A percentile compares a stretch with the other conserved stretches of the same genome.
Conservation (phyloP, 2,329 filamentous ascomycete genomes). For the Lachnellula subtilissima region DNA sequence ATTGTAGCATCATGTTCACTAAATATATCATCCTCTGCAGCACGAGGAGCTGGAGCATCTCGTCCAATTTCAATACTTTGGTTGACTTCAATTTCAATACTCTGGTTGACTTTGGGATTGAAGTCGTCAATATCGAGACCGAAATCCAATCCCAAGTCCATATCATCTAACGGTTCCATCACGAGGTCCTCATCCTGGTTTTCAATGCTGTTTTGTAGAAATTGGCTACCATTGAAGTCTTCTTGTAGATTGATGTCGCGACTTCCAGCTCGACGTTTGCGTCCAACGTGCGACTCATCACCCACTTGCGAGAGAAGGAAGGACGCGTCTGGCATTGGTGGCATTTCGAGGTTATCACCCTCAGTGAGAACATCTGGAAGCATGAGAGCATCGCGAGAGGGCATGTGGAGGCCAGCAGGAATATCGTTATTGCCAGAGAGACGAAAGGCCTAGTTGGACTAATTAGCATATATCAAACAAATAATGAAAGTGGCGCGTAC, state of each 20-base stretch:
- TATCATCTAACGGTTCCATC: slow-evolving; percentile 53
- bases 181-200: slow-evolving; percentile 50
- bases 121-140: slow-evolving; percentile 51
- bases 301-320: slow-evolving; percentile 75
- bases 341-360: slow-evolving; percentile 69
- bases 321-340: slow-evolving; percentile 84
- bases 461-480: slow-evolving; percentile 32
- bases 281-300: slow-evolving; percentile 51
- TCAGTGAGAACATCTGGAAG: slow-evolving; percentile 91
- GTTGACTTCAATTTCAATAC: slow-evolving; percentile 70
- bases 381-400: slow-evolving; percentile 80
- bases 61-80: slow-evolving; percentile 83
- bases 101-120: slow-evolving; percentile 45
- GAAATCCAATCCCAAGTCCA: slow-evolving; percentile 70
- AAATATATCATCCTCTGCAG: slow-evolving; percentile 66
- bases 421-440: slow-evolving; percentile 93
- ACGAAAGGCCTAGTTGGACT: slow-evolving; percentile 70
- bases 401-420: slow-evolving; percentile 73
- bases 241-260: slow-evolving; percentile 66
- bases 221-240: slow-evolving; percentile 71
- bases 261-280: slow-evolving; percentile 53
- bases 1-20: slow-evolving; percentile 54
- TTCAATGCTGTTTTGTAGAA: slow-evolving; percentile 62
- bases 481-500: slow-evolving; percentile 46
- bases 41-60: slow-evolving; percentile 67